Percentiles rank a stretch among this genome's conserved stretches.
Conservation (phyloP, 164 flowering plant genomes). For the Macadamia tetraphylla region DNA sequence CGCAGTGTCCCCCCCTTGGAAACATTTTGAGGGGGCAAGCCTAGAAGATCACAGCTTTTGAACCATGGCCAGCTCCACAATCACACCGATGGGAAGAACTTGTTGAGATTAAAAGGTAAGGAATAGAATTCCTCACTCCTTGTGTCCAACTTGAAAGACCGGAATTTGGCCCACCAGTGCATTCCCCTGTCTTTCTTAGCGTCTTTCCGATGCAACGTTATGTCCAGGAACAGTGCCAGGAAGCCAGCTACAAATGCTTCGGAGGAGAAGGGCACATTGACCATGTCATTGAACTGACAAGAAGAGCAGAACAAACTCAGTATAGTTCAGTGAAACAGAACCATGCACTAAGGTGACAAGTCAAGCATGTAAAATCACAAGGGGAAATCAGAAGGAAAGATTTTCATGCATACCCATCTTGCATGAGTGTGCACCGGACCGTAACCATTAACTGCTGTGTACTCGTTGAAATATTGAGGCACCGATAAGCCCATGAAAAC, state of each 20-base stretch:
- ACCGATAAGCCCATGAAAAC: conserved; percentile 79
- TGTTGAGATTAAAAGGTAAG: conserved; percentile 75
- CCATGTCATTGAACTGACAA: conserved; percentile 74
- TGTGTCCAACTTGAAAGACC: conserved; percentile 59
- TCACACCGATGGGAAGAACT: conserved; percentile 77
- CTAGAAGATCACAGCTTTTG: neutral
- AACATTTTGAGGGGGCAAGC: neutral
- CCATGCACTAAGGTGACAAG: too few relatives aligned
- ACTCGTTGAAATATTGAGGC: conserved; percentile 79
- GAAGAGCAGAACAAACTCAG: neutral
- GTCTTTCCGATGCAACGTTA: conserved; percentile 47
- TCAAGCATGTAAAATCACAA: neutral
- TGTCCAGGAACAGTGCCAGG: conserved; percentile 52
- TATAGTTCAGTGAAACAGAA: too few relatives aligned
- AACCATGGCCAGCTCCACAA: neutral
- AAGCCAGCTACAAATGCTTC: conserved; percentile 67
- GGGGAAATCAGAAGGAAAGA: neutral
- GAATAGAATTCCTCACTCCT: conserved; percentile 80
- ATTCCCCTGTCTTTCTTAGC: conserved; percentile 60
- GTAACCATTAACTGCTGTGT: conserved; percentile 41
- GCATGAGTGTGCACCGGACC: conserved; percentile 73
- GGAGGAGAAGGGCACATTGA: conserved; percentile 72
- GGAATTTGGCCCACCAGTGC: conserved; percentile 80
- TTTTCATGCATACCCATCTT: conserved; percentile 59
- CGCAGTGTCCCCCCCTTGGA: neutral